These are phyloP conservation scores for Beta lomatogona DNA, from an alignment of 179 eudicot genomes.

Conservation along the genomic window DNA sequence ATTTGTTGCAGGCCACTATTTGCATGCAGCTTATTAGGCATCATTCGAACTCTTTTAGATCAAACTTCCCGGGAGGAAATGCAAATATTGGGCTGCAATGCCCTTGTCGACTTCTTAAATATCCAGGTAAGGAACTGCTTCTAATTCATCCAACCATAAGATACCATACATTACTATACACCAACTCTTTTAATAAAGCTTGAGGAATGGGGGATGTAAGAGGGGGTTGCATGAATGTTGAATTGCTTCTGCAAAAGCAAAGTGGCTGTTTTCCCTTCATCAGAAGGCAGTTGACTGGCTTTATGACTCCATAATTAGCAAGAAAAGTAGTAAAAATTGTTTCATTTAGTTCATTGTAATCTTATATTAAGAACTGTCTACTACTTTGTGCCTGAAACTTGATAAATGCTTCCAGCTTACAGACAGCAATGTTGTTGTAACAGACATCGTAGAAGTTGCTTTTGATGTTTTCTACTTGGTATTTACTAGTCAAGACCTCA, in stretches of 20 bases:
- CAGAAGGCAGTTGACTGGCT: neutral
- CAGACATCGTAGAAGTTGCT: neutral
- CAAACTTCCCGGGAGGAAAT: conserved; percentile 60
- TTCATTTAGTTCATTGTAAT: neutral
- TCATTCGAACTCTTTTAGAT: conserved; percentile 69
- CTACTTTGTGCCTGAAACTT: neutral
- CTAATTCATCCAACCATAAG: neutral
- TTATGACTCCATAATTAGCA: neutral
- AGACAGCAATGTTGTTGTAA: conserved; percentile 2
- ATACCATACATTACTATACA: no score
- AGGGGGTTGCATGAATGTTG: neutral
- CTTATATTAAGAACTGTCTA: neutral
- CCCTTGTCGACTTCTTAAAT: conserved; percentile 77
- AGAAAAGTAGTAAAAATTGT: neutral
- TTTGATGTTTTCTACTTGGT: neutral
- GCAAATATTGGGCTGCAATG: conserved; percentile 71
- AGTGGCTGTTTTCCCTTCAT: neutral
- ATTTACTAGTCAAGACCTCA: no score
- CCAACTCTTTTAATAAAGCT: neutral
- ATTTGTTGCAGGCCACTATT: conserved; percentile 72
- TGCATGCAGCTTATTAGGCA: conserved; percentile 72
- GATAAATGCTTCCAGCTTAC: neutral
- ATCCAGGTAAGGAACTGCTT: conserved; percentile 55
- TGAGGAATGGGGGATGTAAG: neutral
- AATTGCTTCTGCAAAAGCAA: neutral